Base-by-base conservation (phyloP, 1,284 basidiomycete species). In the Tetrapyrgos nigripes region DNA sequence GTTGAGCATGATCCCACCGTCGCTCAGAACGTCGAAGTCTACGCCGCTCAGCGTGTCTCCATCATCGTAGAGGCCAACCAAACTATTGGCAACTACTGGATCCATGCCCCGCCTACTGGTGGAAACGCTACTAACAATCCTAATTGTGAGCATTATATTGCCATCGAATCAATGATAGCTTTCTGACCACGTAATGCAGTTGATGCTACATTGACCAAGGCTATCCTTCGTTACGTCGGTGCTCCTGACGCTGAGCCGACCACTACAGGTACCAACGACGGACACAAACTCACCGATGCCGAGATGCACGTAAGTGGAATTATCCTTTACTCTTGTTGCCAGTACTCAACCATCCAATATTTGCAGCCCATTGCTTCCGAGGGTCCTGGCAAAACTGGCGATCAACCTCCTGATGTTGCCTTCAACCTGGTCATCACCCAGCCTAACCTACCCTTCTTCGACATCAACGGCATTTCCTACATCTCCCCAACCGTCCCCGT, bases 151-250 rank as follows among this genome's bases (percentile, higher is more conserved):
- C 4, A n/a, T 3, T 21, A 2, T 26, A 35, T 44, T 13, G n/a
- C 27, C 21, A 3, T 3, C 4, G 9, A 23, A 29, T n/a, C 24
- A 19, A 44, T 44, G 13, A 37, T 33, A 10, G 9, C 35, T 26
- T 31, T 6, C 9, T 45, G 27, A 23, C 19, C 10, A n/a, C 10
- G 5, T 37, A 19, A 35, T 14, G 46, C 51, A 51, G 58, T 56
- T 28, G 51, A 62, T 46, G 43, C 51, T 27, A 19, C 17, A 14
- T 33, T 70, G 13, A 67, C 63, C 33, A 62, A 55, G 47, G 83
- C 82, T 9, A 81, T 85, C 55, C 66, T 85, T 19, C 75, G 79
- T 24, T 84, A 85, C 63, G 65, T 62, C 0, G 80, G 78, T n/a
- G 82, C 82, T 1, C 58, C 68, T 0, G 60, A 61, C 13, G 63